Base-by-base conservation (phyloP, 1,284 basidiomycete species). In the Cryptococcus sp. region DNA sequence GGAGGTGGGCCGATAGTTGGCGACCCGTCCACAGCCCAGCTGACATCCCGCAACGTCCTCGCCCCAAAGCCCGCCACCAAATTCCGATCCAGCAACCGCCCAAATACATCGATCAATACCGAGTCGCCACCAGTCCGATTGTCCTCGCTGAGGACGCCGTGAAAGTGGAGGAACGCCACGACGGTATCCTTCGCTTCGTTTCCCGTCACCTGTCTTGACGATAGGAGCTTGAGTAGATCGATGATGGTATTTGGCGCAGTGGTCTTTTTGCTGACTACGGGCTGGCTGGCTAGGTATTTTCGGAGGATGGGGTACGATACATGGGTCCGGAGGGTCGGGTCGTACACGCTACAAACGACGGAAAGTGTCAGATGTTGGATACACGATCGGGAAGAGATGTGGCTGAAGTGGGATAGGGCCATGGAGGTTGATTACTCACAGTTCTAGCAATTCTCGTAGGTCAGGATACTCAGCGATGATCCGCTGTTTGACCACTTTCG, bases 391-490 rank as follows among this genome's bases (percentile, higher is more conserved):
- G n/a, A n/a, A n/a, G n/a, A n/a, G n/a, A n/a, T n/a, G n/a, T n/a
- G n/a, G n/a, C n/a, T n/a, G n/a, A n/a, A n/a, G n/a, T n/a, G n/a
- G n/a, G n/a, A n/a, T n/a, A n/a, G n/a, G n/a, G n/a, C n/a, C n/a
- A n/a, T n/a, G n/a, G n/a, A 13, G 31, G 13, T 5, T 22, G 17
- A 31, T 2, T 10, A 71, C 74, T 56, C 47, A 77, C 75, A 61
- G 64, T 23, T 75, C 71, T 8, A 76, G 61, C 16, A 77, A 47
- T 8, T 62, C 48, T 19, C 65, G 40, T n/a, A 77, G 50, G 41
- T 76, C 71, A 5, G 72, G 68, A 54, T 70, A 76, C 57, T 71
- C 60, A 8, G 55, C 58, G 7, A 74, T 66, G 39, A 75, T 69
- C n/a, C 13, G 39, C 52, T 64, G 51, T 48, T 76, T 77, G 7